Evolutionary conservation across 768 basidiomycete species (phyloP).

Genomic region (Suillus spraguei): DNA sequence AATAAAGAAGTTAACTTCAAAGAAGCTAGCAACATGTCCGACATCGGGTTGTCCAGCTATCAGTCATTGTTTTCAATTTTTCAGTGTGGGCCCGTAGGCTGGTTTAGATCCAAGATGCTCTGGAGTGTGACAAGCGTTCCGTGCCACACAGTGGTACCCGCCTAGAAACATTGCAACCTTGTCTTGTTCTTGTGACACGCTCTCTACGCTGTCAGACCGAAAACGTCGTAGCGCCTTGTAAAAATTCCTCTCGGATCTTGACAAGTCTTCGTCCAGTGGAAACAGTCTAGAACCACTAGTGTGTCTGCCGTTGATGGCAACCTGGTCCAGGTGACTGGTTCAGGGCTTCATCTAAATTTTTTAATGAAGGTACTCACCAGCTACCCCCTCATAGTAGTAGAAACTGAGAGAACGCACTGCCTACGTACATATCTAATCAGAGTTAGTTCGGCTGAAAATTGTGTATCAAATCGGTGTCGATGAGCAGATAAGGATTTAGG

Average conservation of each 20-base stretch:
- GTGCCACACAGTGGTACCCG: background rate
- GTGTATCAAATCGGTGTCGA: background rate
- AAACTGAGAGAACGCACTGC: background rate
- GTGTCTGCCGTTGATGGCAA: background rate
- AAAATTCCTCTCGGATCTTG: background rate
- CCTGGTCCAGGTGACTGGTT: background rate
- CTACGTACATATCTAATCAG: background rate
- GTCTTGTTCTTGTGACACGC: background rate
- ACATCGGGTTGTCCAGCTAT: background rate
- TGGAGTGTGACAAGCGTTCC: background rate
- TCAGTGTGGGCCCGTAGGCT: background rate
- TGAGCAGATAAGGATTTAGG: background rate
- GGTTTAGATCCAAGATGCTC: background rate
- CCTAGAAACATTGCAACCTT: background rate
- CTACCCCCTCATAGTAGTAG: background rate
- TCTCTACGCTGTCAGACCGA: background rate
- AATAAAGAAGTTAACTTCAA: background rate
- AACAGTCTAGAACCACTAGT: background rate
- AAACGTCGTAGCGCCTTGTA: background rate
- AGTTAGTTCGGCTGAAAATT: constrained; percentile 1
- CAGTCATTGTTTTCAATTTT: background rate
- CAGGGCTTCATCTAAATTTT: background rate
- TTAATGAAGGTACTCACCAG: background rate
- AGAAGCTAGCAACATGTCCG: background rate
- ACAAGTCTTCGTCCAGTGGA: too few species aligned